These are phyloP conservation scores for Papiliotrema laurentii DNA, from an alignment of 1,284 basidiomycete genomes.

Conservation along the genomic window DNA sequence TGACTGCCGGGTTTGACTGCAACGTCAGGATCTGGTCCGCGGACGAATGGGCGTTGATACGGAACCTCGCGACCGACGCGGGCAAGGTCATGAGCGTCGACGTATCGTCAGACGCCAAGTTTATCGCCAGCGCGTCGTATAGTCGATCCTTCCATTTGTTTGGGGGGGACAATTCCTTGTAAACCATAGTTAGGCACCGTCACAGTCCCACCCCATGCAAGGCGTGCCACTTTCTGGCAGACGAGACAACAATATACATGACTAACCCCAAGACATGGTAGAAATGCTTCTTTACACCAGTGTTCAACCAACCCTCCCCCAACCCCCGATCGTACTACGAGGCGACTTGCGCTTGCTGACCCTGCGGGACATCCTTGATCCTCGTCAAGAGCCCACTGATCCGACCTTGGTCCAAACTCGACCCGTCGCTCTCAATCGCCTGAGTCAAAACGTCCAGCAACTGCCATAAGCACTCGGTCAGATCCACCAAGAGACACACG, in stretches of 20 bases:
- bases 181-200: background rate
- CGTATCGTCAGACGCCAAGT: conserved; percentile 71
- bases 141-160: conserved; percentile 92
- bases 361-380: background rate
- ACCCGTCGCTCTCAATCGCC: conserved; percentile 81
- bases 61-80: conserved; percentile 83
- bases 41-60: conserved; percentile 93
- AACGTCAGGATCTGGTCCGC: conserved; percentile 95
- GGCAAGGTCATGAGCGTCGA: conserved; percentile 99
- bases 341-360: no score
- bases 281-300: no score
- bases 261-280: background rate
- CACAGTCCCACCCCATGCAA: background rate
- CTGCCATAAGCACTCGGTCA: conserved; percentile 46
- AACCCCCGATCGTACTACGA: no score
- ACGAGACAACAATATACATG: background rate
- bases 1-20: conserved; percentile 91
- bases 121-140: conserved; percentile 84
- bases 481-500: background rate
- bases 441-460: conserved; percentile 80
- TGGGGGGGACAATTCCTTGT: conserved; percentile 56
- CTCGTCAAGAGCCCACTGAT: conserved; percentile 71
- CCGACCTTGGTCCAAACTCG: conserved; percentile 73
- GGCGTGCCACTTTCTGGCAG: background rate
- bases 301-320: no score